A percentile compares a stretch with the other conserved stretches of the same genome.
These are phyloP conservation scores for Quercus suber DNA, from an alignment of 306 rosid genomes.

Conservation along the genomic window DNA sequence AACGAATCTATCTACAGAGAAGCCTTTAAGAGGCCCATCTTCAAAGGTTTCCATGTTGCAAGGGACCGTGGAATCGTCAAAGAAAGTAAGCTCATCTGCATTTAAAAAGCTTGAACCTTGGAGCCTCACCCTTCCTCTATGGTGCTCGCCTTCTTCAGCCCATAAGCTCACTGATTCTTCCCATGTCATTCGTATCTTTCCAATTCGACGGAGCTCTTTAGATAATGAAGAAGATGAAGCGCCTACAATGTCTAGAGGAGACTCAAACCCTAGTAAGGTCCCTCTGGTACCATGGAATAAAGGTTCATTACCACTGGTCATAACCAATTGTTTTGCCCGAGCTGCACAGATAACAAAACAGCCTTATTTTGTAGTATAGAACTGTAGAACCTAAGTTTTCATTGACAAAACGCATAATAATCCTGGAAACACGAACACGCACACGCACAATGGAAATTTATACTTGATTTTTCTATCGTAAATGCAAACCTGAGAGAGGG, in stretches of 20 bases:
- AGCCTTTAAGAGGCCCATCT: slow-evolving; percentile 77
- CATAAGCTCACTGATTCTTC: slow-evolving; percentile 89
- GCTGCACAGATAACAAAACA: slow-evolving; percentile 29
- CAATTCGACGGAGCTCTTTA: slow-evolving; percentile 74
- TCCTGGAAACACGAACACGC: neutral
- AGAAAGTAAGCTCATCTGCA: slow-evolving; percentile 77
- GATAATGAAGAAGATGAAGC: slow-evolving; percentile 33
- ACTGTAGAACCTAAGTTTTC: too few relatives aligned
- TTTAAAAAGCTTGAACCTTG: slow-evolving; percentile 64
- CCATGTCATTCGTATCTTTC: slow-evolving; percentile 85
- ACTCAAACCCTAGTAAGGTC: slow-evolving; percentile 55
- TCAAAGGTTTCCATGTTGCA: slow-evolving; percentile 80
- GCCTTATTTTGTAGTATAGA: neutral
- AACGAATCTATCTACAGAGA: slow-evolving; percentile 80
- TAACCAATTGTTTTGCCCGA: slow-evolving; percentile 54
- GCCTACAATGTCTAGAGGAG: slow-evolving; percentile 42
- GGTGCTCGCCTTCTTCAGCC: slow-evolving; percentile 83
- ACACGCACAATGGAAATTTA: neutral
- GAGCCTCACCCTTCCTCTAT: slow-evolving; percentile 68
- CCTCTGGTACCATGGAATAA: slow-evolving; percentile 55
- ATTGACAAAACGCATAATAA: too few relatives aligned
- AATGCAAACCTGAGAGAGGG: slow-evolving; percentile 48
- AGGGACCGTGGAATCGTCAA: slow-evolving; percentile 82
- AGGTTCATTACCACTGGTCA: slow-evolving; percentile 45
- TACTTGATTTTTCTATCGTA: neutral